phyloP scores from a whole-genome alignment of 2,329 filamentous ascomycete genomes.

The Xylaria sp. region DNA sequence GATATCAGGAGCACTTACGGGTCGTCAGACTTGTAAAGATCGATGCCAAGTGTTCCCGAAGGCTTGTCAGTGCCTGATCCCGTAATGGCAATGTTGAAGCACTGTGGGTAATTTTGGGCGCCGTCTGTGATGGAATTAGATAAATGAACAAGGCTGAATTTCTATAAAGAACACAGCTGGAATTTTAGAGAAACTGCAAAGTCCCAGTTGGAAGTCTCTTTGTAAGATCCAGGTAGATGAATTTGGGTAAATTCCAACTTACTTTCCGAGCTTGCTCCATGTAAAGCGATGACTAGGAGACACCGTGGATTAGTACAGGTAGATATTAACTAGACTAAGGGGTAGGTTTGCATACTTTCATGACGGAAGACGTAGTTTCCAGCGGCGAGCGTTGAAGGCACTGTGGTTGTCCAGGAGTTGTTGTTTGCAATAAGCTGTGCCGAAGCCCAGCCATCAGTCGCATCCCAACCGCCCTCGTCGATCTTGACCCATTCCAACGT shows the following conservation, averaged over 20 bases:
- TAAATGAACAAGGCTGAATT: not conserved
- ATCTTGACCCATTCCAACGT: slow-evolving; percentile 40
- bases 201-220: not conserved
- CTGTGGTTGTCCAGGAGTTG: slow-evolving; percentile 52
- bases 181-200: no score
- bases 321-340: not conserved
- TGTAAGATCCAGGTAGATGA: not conserved
- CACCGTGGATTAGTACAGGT: not conserved
- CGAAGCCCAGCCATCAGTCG: slow-evolving; percentile 38
- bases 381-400: slow-evolving; percentile 47
- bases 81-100: slow-evolving; percentile 62
- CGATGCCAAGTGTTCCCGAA: slow-evolving; percentile 54
- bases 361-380: slow-evolving; percentile 57
- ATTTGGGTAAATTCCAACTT: not conserved
- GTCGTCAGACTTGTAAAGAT: slow-evolving; percentile 59
- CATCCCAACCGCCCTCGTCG: slow-evolving; percentile 37
- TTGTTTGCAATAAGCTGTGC: slow-evolving; percentile 52
- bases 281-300: slow-evolving; percentile 49
- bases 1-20: slow-evolving; percentile 31
- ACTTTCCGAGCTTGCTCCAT: slow-evolving; percentile 42
- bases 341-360: slow-evolving; percentile 42
- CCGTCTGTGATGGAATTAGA: slow-evolving; percentile 41
- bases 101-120: slow-evolving; percentile 57
- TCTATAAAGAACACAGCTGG: no score
- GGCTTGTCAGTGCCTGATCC: slow-evolving; percentile 51